Base-by-base conservation (phyloP, 2,329 filamentous ascomycete genomes). In the Arachnomyces sp. region DNA sequence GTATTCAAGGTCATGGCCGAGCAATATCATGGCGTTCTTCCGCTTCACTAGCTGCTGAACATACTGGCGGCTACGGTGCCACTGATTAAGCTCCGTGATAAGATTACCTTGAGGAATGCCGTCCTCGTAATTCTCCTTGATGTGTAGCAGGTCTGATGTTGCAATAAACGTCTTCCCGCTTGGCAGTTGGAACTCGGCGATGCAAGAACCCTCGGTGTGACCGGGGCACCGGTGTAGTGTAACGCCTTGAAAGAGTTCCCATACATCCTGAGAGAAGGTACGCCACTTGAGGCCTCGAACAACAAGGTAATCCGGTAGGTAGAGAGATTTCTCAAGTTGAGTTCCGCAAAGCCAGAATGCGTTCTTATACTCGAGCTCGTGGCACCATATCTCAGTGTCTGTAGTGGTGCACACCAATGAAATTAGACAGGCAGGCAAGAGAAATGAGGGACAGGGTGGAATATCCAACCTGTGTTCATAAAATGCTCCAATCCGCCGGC, bases 401-500 rank as follows among this genome's bases (percentile, higher is more conserved):
- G 9, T 9, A 25, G 20, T 9, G n/a, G n/a, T n/a, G n/a, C n/a
- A n/a, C n/a, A n/a, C n/a, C n/a, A n/a, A 25, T 25, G 20, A 5
- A 9, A 25, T 25, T 25, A 25, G 20, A 25, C 5, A 25, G 20
- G 20, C 5, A 25, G 9, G 9, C 5, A 9, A 9, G 20, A 9
- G 20, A 25, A 25, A 25, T 25, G 20, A 9, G 9, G 9, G 9
- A 9, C 5, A 5, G 5, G 9, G 20, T 9, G 20, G 20, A 25
- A 25, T 5, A 9, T 9, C 9, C 20, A 25, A 25, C 20, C 20
- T 25, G 20, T 25, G 20, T 25, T 25, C 20, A 60, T 30, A 34
- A 72, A 72, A 38, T 70, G 58, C 35, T 70, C 66, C 1, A 71
- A 50, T 0, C 69, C 68, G 2, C 68, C 69, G 0, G 69, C 68